phyloP scores from a whole-genome alignment of 192 early-diverging fungal genomes.

The Paraglomus brasilianum region DNA sequence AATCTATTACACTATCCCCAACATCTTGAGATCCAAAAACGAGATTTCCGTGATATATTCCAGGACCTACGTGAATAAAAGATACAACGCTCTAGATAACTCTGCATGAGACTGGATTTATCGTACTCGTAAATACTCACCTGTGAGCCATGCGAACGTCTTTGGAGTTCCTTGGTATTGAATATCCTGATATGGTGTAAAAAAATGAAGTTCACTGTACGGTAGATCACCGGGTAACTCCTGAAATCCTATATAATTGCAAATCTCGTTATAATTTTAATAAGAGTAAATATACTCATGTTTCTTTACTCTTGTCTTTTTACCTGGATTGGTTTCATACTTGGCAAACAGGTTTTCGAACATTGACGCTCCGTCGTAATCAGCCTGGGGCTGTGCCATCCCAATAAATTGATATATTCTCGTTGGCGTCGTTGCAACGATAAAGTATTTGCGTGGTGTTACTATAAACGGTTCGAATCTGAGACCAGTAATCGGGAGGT shows the following conservation, averaged over 20 bases:
- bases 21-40: conserved; percentile 69
- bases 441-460: conserved; percentile 69
- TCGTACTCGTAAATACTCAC: conserved; percentile 33
- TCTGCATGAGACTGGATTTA: not conserved
- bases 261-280: not conserved
- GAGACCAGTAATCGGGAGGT: conserved; percentile 75
- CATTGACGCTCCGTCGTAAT: conserved; percentile 58
- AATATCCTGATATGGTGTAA: conserved; percentile 64
- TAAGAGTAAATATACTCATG: not conserved
- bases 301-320: not conserved
- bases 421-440: conserved; percentile 78
- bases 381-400: conserved; percentile 46
- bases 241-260: conserved; percentile 48
- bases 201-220: conserved; percentile 66
- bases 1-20: conserved; percentile 79
- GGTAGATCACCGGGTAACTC: conserved; percentile 57
- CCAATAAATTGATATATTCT: conserved; percentile 94
- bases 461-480: conserved; percentile 80
- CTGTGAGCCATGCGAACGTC: conserved; percentile 90
- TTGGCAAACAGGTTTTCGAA: conserved; percentile 76
- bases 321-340: conserved; percentile 70
- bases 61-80: conserved; percentile 52
- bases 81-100: not conserved
- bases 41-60: conserved; percentile 84
- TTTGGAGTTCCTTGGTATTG: conserved; percentile 67